Evolutionary conservation across 2,329 filamentous ascomycete genomes (phyloP).

Genomic region (Stemphylium beticola): DNA sequence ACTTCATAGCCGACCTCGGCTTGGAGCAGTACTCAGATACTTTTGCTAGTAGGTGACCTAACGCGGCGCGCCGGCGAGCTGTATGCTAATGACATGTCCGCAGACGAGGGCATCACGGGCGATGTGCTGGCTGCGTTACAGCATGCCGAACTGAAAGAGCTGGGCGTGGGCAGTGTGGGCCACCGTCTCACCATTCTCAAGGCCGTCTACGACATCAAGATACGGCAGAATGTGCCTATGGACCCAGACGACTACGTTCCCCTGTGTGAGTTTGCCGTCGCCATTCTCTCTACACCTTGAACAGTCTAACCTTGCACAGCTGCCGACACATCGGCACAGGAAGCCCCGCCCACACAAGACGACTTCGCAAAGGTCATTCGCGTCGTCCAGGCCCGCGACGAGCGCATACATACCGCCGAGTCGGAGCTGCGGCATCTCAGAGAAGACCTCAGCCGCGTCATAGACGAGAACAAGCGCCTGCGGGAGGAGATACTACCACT

Average conservation of each 20-base stretch:
- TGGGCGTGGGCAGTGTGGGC: conserved; percentile 90
- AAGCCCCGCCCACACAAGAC: conserved; percentile 86
- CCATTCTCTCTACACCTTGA: neutral
- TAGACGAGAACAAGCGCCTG: conserved; percentile 85
- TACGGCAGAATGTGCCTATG: conserved; percentile 87
- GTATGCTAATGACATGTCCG: conserved; percentile 19
- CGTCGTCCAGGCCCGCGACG: conserved; percentile 86
- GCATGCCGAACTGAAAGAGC: conserved; percentile 93
- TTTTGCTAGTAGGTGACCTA: conserved; percentile 73
- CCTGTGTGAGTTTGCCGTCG: conserved; percentile 69
- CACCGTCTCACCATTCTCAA: conserved; percentile 95
- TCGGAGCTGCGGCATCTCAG: conserved; percentile 79
- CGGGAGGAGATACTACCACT: conserved; percentile 92
- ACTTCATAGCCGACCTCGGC: conserved; percentile 82
- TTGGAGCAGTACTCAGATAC: conserved; percentile 81
- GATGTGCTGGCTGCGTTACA: conserved; percentile 87
- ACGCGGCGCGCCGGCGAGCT: neutral
- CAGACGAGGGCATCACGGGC: conserved; percentile 93
- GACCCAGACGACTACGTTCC: conserved; percentile 95
- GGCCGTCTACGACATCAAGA: conserved; percentile 94
- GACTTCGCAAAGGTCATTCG: conserved; percentile 92
- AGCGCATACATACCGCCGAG: conserved; percentile 84
- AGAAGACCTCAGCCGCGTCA: conserved; percentile 55
- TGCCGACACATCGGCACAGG: conserved; percentile 84
- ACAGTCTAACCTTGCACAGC: conserved; percentile 60